phyloP scores from a whole-genome alignment of 331 rosid species.

The Quercus lobata region DNA sequence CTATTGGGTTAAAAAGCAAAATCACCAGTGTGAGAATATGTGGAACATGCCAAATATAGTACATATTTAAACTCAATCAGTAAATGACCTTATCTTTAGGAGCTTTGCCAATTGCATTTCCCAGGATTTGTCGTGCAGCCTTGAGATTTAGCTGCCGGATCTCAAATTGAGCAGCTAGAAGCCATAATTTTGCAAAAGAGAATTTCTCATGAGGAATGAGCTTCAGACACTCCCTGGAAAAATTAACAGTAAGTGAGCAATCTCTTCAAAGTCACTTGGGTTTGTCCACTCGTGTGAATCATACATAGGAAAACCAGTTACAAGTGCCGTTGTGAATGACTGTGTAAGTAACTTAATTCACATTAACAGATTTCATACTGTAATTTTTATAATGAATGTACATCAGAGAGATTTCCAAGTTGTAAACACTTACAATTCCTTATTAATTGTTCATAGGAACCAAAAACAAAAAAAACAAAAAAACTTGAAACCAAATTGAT shows the following conservation, averaged over 20 bases:
- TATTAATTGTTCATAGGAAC: not conserved
- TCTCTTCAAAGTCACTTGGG: not conserved
- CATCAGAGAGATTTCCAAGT: not conserved
- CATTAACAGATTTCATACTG: not conserved
- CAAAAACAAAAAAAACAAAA: not conserved
- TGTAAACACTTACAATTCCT: not conserved
- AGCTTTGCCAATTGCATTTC: constrained; percentile 90
- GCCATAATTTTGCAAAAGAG: constrained; percentile 21
- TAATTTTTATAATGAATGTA: not conserved
- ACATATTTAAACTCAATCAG: not conserved
- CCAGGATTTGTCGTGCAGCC: constrained; percentile 75
- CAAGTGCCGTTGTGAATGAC: not conserved
- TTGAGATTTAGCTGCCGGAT: constrained; percentile 79
- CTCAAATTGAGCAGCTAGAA: constrained; percentile 85
- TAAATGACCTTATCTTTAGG: constrained; percentile 90
- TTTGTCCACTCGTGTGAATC: not conserved
- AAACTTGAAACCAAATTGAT: not conserved
- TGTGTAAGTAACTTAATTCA: not conserved
- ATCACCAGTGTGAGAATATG: not conserved
- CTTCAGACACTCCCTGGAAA: constrained; percentile 75
- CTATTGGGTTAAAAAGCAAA: constrained; percentile 32
- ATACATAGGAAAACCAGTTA: not conserved
- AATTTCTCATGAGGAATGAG: constrained; percentile 81
- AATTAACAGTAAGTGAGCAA: constrained; percentile 10
- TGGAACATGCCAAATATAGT: not conserved